phyloP scores from a whole-genome alignment of 1,284 basidiomycete genomes.

The Gymnopus androsaceus region DNA sequence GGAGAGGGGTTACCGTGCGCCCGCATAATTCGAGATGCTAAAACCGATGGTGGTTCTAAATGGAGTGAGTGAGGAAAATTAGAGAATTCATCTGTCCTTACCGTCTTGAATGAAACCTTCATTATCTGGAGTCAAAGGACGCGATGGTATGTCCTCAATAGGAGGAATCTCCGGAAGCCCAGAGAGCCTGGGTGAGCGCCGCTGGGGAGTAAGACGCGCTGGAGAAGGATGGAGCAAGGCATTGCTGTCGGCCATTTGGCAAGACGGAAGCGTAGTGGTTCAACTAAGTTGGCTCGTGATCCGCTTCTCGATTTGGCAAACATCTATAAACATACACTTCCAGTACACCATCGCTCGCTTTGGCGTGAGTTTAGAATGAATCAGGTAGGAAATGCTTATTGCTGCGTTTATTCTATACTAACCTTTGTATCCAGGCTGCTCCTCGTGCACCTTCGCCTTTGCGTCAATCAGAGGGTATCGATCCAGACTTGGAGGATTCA shows the following conservation, averaged over 20 bases:
- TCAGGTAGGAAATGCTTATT: neutral
- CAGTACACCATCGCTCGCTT: too few species aligned
- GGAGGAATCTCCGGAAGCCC: slow-evolving; percentile 22
- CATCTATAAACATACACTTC: too few species aligned
- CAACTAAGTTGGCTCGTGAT: too few species aligned
- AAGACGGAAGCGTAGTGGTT: too few species aligned
- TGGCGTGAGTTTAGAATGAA: too few species aligned
- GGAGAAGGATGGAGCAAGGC: slow-evolving; percentile 27
- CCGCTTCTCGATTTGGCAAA: too few species aligned
- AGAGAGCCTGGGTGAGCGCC: slow-evolving; percentile 55
- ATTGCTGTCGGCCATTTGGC: slow-evolving; percentile 36
- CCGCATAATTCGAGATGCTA: slow-evolving; percentile 63
- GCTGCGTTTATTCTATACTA: neutral
- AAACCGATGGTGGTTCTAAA: slow-evolving; percentile 63
- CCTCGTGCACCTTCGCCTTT: slow-evolving; percentile 65
- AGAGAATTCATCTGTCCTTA: slow-evolving; percentile 12
- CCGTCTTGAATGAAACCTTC: slow-evolving; percentile 13
- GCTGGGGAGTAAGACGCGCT: slow-evolving; percentile 35
- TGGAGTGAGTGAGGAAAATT: slow-evolving; percentile 11
- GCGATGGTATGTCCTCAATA: slow-evolving; percentile 26
- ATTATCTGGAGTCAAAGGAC: slow-evolving; percentile 18
- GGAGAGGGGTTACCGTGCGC: slow-evolving; percentile 77
- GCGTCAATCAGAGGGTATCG: slow-evolving; percentile 60
- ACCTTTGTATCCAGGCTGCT: neutral
- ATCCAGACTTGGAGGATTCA: slow-evolving; percentile 47